These are phyloP conservation scores for Lepraria neglecta DNA, from an alignment of 495 filamentous ascomycete species.

Conservation along the genomic window DNA sequence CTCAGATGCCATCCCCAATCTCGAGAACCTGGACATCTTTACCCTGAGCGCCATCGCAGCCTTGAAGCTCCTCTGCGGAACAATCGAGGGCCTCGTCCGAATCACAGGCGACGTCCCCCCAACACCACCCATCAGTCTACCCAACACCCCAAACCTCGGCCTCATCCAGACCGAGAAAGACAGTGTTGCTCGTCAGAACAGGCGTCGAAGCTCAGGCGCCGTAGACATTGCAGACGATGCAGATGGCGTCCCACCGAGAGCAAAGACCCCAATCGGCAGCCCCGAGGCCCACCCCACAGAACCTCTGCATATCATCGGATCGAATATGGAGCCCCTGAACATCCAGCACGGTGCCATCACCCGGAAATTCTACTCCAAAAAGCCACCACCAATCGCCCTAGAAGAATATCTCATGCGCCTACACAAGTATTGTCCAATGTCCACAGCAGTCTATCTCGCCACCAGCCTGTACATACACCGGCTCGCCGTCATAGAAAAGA, in stretches of 20 bases:
- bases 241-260: conserved; percentile 39
- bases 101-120: conserved; percentile 67
- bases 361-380: conserved; percentile 86
- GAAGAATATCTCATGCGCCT: conserved; percentile 81
- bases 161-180: conserved; percentile 52
- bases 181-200: conserved; percentile 35
- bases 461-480: conserved; percentile 83
- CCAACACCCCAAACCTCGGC: conserved; percentile 53
- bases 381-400: conserved; percentile 70
- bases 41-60: conserved; percentile 65
- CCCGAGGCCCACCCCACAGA: conserved; percentile 39
- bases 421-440: conserved; percentile 88
- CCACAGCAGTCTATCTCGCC: conserved; percentile 92
- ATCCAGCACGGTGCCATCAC: conserved; percentile 74
- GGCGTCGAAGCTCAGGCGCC: conserved; percentile 9
- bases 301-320: conserved; percentile 46
- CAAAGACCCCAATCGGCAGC: conserved; percentile 39
- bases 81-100: conserved; percentile 65
- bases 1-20: conserved; percentile 19
- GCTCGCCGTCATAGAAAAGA: conserved; percentile 65
- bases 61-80: conserved; percentile 67
- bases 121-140: conserved; percentile 58
- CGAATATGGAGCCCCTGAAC: conserved; percentile 55
- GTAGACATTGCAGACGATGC: conserved; percentile 29
- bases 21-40: conserved; percentile 54